A percentile compares a stretch with the other conserved stretches of the same genome.
Evolutionary conservation across 257 asterid species (phyloP).

Genomic region (Primulina huaijiensis): DNA sequence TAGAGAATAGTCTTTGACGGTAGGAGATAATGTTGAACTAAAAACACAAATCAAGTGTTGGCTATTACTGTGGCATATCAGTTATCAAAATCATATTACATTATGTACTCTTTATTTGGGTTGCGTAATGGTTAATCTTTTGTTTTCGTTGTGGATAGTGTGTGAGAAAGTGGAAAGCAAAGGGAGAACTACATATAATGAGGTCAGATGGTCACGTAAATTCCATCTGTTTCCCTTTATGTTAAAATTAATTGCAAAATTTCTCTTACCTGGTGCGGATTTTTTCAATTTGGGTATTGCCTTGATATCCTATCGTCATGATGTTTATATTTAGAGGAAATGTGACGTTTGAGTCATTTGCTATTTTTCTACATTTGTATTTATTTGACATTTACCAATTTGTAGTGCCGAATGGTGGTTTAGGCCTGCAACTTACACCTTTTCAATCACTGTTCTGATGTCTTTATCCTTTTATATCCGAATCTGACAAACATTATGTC

Average conservation of each 20-base stretch:
- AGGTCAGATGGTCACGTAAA: constrained; percentile 42
- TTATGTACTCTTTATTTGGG: constrained; percentile 15
- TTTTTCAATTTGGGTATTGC: background rate
- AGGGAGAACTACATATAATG: constrained; percentile 89
- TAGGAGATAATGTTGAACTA: constrained; percentile 12
- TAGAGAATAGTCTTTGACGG: background rate
- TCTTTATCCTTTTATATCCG: constrained; percentile 11
- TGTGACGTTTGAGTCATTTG: background rate
- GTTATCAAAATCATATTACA: background rate
- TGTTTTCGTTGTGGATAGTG: constrained; percentile 43
- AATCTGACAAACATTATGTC: constrained; percentile 8
- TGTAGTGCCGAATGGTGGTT: background rate
- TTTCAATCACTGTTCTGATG: constrained; percentile 4
- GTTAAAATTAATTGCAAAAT: background rate
- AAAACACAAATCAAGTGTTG: background rate
- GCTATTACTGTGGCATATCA: background rate
- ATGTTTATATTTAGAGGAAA: background rate
- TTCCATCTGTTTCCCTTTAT: background rate
- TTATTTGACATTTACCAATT: background rate
- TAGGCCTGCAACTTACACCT: background rate
- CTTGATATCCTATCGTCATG: background rate
- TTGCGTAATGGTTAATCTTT: constrained; percentile 23
- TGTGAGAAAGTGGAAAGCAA: constrained; percentile 89
- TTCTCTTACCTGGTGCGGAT: background rate
- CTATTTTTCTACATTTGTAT: too few relatives aligned